phyloP scores from a whole-genome alignment of 768 basidiomycete genomes.

The Mycena chlorophos region DNA sequence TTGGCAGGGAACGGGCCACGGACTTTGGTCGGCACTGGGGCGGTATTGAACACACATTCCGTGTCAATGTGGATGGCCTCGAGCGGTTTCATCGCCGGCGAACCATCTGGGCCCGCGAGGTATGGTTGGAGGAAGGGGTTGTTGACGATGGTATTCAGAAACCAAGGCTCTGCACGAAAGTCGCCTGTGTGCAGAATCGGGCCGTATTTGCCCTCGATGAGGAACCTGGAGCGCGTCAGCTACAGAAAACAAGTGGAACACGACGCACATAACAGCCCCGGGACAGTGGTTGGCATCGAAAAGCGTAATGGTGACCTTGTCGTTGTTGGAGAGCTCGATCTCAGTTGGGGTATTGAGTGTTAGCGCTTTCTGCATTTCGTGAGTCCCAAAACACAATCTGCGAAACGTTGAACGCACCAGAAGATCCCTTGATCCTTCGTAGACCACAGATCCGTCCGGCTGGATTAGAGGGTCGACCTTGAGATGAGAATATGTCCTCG shows the following conservation, averaged over 20 bases:
- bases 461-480: constrained; percentile 51
- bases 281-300: constrained; percentile 95
- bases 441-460: constrained; percentile 49
- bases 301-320: constrained; percentile 71
- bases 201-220: constrained; percentile 69
- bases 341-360: constrained; percentile 64
- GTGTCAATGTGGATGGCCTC: constrained; percentile 87
- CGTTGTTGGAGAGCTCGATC: constrained; percentile 55
- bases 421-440: constrained; percentile 63
- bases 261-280: constrained; percentile 82
- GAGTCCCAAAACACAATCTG: neutral
- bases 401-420: constrained; percentile 45
- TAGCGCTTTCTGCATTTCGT: constrained; percentile 49
- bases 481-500: constrained; percentile 66
- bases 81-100: constrained; percentile 41
- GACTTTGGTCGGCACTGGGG: constrained; percentile 64
- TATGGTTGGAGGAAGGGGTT: constrained; percentile 78
- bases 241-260: neutral
- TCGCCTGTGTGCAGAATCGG: constrained; percentile 92
- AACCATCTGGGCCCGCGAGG: constrained; percentile 39
- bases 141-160: constrained; percentile 62
- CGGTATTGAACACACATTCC: constrained; percentile 54
- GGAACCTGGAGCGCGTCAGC: constrained; percentile 59
- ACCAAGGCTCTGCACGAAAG: constrained; percentile 83
- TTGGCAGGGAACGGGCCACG: neutral